Percentiles rank a stretch among this genome's conserved stretches.
Conservation (phyloP, 1,139 yeast genomes). For the Protomyces inouyei region DNA sequence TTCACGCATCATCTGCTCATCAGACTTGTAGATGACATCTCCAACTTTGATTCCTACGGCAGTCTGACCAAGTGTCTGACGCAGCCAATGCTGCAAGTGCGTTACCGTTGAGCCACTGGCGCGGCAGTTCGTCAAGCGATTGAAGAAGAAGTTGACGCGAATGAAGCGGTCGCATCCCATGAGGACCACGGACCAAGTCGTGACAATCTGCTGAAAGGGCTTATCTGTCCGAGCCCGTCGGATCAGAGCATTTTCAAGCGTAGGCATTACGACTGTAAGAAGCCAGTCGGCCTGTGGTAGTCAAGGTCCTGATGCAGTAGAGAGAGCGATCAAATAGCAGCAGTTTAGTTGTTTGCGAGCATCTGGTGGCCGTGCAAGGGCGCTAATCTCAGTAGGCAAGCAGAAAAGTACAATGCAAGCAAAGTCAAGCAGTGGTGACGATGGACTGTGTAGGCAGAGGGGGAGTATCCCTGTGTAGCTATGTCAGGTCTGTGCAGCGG, state of each 20-base stretch:
- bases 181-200: conserved; percentile 13
- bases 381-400: too few relatives aligned
- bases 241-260: background rate
- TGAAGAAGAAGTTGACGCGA: conserved; percentile 13
- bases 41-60: conserved; percentile 23
- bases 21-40: conserved; percentile 7
- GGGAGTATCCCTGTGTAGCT: too few relatives aligned
- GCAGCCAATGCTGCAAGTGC: conserved; percentile 11
- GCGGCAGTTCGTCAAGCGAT: conserved; percentile 7
- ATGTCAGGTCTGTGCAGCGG: too few relatives aligned
- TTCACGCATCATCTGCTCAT: conserved; percentile 22
- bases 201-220: conserved; percentile 11
- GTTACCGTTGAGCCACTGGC: conserved; percentile 16
- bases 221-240: background rate
- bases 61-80: conserved; percentile 6
- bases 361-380: too few relatives aligned
- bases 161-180: conserved; percentile 13
- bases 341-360: too few relatives aligned
- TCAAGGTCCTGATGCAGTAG: too few relatives aligned
- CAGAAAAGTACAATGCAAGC: too few relatives aligned
- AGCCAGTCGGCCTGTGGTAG: too few relatives aligned
- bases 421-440: too few relatives aligned
- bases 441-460: too few relatives aligned
- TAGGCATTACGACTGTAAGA: background rate
- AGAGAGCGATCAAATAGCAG: too few relatives aligned